Base-by-base conservation (phyloP, 2,329 filamentous ascomycete species). In the Colletotrichum liriopes region DNA sequence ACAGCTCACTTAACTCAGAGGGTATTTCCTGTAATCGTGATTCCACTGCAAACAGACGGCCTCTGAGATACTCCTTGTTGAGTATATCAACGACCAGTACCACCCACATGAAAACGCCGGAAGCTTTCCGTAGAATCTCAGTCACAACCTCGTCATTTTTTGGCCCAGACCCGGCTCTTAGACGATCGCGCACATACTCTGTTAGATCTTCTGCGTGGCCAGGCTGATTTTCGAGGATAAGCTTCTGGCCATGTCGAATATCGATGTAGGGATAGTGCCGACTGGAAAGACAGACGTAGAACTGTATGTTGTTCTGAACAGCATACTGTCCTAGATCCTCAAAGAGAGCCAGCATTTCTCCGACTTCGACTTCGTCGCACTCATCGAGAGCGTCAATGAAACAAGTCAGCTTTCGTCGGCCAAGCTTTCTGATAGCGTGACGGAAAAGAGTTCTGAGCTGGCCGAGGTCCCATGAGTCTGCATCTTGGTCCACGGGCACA, bases 361-460 rank as follows among this genome's bases (percentile, higher is more conserved):
- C 78, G 3, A 84, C 77, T 61, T 87, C 77, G 1, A 76, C 65
- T 63, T 85, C 82, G 14, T 85, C 78, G 66, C 85, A 87, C 73
- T 88, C 86, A 56, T 88, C 86, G 2, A 88, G 77, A 0, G 86
- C 86, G 65, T 87, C 85, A 1, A 83, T 74, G 29, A 80, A 82
- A 0, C 76, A 77, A 51, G 65, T 74, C 26, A 77, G 26, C 0
- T 54, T 47, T 11, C 61, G 67, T 6, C 55, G 3, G 7, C 67
- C 67, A 12, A 77, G 71, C 11, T 11, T 20, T 12, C 16, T 5
- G 5, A 66, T n/a, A 9, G 63, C 63, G 23, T 37, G 35, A 7
- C 12, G 2, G 23, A 66, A 23, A 9, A 59, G 41, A 1, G 32
- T 16, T 14, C 47, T 58, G 6, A 65, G 29, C 35, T 32, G 29